Percentiles rank a stretch among this genome's conserved stretches.
Conservation (phyloP, 805 yeast species). For the Hyphopichia homilentoma region DNA sequence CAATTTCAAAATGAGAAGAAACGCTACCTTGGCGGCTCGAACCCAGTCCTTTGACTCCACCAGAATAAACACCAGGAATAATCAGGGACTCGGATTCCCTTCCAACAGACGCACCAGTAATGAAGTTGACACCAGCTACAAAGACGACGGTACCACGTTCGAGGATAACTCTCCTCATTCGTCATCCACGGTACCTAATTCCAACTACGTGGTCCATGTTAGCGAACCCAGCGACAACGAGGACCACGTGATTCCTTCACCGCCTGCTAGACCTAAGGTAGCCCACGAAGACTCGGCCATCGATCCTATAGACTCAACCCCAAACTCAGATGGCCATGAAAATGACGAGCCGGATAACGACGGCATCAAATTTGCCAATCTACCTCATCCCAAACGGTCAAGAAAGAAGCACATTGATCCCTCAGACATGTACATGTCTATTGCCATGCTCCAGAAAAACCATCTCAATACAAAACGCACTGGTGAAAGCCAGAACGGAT, state of each 20-base stretch:
- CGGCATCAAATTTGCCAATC: constrained; percentile 55
- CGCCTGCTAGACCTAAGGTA: too few species aligned
- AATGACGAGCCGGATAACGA: constrained; percentile 8
- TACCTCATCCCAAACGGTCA: constrained; percentile 50
- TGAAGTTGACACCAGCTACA: constrained; percentile 1
- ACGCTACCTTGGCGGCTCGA: constrained; percentile 64
- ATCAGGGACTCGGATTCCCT: constrained; percentile 27
- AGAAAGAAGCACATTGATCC: constrained; percentile 55
- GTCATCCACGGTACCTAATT: constrained; percentile 7
- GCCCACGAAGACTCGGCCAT: constrained; percentile 6
- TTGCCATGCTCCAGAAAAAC: constrained; percentile 68
- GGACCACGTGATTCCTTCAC: too few species aligned
- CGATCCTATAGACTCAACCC: background rate
- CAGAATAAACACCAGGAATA: constrained; percentile 14
- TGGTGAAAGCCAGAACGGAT: constrained; percentile 4
- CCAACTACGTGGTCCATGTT: constrained; percentile 22
- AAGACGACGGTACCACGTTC: constrained; percentile 6
- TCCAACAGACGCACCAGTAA: background rate
- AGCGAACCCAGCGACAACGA: constrained; percentile 44
- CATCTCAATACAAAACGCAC: constrained; percentile 28
- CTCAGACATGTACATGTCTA: constrained; percentile 78
- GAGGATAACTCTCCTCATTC: constrained; percentile 11
- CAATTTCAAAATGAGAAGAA: constrained; percentile 78
- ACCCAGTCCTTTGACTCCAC: constrained; percentile 30
- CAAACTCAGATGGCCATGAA: too few species aligned